Percentiles rank a stretch among this genome's conserved stretches.
Evolutionary conservation across 495 filamentous ascomycete genomes (phyloP).

Genomic region (Trichoderma reesei): DNA sequence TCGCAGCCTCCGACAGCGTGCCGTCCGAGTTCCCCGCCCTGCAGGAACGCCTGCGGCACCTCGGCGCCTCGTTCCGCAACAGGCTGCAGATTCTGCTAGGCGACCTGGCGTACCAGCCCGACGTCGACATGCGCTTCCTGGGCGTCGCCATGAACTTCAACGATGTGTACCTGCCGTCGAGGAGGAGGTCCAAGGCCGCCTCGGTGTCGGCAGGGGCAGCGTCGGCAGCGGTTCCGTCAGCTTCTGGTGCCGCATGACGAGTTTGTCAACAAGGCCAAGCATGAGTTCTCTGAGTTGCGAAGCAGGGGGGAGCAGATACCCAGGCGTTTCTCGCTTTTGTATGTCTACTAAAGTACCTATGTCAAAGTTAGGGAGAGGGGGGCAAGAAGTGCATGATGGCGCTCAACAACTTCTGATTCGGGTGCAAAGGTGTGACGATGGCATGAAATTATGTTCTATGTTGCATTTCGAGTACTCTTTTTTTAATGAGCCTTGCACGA

Average conservation of each 20-base stretch:
- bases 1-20: slow-evolving; percentile 16
- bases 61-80: slow-evolving; percentile 63
- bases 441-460: background rate
- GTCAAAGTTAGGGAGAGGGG: background rate
- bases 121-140: slow-evolving; percentile 90
- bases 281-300: too few relatives aligned
- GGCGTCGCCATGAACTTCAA: slow-evolving; percentile 99
- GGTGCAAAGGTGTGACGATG: background rate
- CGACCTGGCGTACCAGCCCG: slow-evolving; percentile 85
- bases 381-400: background rate
- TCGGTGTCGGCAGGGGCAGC: slow-evolving; percentile 14
- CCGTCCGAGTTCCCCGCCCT: slow-evolving; percentile 61
- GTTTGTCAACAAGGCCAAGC: slow-evolving; percentile 9
- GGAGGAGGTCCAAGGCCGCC: slow-evolving; percentile 40
- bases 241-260: background rate
- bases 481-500: background rate
- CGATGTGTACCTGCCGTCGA: slow-evolving; percentile 76
- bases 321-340: too few relatives aligned
- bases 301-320: background rate
- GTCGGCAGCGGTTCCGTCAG: background rate
- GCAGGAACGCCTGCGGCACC: slow-evolving; percentile 54
- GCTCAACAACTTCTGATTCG: background rate
- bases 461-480: background rate
- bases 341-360: too few relatives aligned
- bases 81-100: slow-evolving; percentile 74